Evolutionary conservation across 176 grass and related monocot genomes (phyloP).

Genomic region (Rhynchospora tenuis): DNA sequence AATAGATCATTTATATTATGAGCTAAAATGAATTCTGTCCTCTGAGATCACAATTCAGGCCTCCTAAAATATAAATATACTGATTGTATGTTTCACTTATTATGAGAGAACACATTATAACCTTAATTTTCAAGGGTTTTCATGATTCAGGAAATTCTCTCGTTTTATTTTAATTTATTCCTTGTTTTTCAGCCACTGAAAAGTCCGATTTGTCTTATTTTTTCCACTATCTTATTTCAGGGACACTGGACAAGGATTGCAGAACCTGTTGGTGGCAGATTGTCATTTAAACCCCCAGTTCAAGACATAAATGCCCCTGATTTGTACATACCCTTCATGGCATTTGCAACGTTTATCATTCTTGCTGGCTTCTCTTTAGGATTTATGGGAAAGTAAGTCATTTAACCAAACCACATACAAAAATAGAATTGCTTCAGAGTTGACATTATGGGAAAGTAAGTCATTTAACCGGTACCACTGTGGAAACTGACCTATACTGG

Average conservation of each 20-base stretch:
- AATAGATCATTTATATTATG: not conserved
- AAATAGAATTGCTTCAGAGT: not conserved
- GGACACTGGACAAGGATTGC: conserved; percentile 91
- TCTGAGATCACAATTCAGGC: not conserved
- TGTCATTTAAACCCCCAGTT: conserved; percentile 89
- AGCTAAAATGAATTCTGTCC: not conserved
- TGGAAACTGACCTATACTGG: not conserved
- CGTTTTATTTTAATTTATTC: not conserved
- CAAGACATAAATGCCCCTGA: conserved; percentile 94
- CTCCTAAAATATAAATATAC: not conserved
- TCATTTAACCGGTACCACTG: not conserved
- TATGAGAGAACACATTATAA: not conserved
- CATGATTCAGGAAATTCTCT: not conserved
- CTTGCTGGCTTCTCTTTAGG: conserved; percentile 67
- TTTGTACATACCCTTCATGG: conserved; percentile 94
- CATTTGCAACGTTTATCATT: conserved; percentile 80
- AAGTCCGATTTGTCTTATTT: not conserved
- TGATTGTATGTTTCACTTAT: not conserved
- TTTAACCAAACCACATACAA: not conserved
- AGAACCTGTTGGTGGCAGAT: conserved; percentile 69
- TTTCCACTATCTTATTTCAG: conserved; percentile 29
- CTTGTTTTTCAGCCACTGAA: not conserved
- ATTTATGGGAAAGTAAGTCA: conserved; percentile 76
- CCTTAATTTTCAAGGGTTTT: not conserved
- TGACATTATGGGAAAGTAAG: conserved; percentile 91